phyloP scores from a whole-genome alignment of 768 basidiomycete genomes.

The Postia placenta region DNA sequence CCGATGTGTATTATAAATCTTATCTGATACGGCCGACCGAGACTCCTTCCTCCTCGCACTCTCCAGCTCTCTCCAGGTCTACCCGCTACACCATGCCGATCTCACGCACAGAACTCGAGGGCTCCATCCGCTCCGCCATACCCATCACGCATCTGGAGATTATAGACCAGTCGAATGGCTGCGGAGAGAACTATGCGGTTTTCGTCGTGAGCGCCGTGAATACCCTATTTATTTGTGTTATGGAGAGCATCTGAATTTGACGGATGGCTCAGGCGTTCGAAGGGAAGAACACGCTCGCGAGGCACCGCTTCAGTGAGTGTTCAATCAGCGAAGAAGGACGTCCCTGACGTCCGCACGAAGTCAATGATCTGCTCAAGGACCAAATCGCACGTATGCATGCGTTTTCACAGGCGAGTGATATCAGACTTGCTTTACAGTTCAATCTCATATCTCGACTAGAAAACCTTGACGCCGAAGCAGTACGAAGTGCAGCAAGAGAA shows the following conservation, averaged over 20 bases:
- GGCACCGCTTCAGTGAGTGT: constrained; percentile 61
- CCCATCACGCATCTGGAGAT: constrained; percentile 66
- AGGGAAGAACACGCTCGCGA: constrained; percentile 72
- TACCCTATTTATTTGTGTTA: constrained; percentile 2
- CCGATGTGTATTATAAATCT: constrained; percentile 4
- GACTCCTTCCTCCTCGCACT: not conserved
- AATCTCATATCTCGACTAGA: constrained; percentile 33
- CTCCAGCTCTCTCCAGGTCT: not conserved
- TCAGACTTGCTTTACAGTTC: not conserved
- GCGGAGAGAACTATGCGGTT: constrained; percentile 73
- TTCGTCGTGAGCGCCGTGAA: constrained; percentile 71
- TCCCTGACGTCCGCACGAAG: constrained; percentile 28
- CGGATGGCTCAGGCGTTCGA: constrained; percentile 57
- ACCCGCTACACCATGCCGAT: constrained; percentile 49
- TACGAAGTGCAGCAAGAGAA: constrained; percentile 39
- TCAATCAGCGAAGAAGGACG: not conserved
- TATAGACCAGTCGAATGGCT: constrained; percentile 72
- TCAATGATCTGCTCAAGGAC: constrained; percentile 69
- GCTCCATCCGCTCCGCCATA: constrained; percentile 56
- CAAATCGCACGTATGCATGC: constrained; percentile 81
- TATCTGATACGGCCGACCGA: constrained; percentile 5
- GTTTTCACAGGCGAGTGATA: constrained; percentile 68
- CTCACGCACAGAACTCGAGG: constrained; percentile 47
- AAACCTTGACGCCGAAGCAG: constrained; percentile 68
- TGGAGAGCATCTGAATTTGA: not conserved